Conservation (phyloP, 108 stramenopile genomes). For the Cyclotella kingstonii region DNA sequence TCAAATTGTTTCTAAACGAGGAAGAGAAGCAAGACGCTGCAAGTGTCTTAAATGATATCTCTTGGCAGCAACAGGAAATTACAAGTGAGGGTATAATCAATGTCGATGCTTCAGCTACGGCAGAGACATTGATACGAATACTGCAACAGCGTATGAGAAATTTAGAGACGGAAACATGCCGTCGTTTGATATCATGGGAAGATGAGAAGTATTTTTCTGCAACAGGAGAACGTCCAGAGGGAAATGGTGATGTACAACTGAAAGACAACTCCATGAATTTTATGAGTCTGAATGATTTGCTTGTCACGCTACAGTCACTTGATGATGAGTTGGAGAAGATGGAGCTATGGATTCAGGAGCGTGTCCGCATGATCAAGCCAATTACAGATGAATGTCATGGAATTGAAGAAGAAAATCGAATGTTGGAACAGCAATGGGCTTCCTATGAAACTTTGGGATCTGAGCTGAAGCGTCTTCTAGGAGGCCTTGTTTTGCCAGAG, state of each 20-base stretch:
- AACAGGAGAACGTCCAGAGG: slow-evolving; percentile 25
- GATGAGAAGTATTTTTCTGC: slow-evolving; percentile 82
- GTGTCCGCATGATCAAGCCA: slow-evolving; percentile 82
- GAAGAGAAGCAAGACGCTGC: slow-evolving; percentile 82
- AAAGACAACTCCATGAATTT: slow-evolving; percentile 61
- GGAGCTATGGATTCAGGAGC: slow-evolving; percentile 84
- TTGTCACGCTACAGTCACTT: slow-evolving; percentile 69
- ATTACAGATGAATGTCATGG: slow-evolving; percentile 86
- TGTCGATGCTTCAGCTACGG: slow-evolving; percentile 58
- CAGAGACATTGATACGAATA: slow-evolving; percentile 62
- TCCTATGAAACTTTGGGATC: slow-evolving; percentile 72
- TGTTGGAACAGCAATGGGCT: slow-evolving; percentile 89
- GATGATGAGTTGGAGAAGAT: slow-evolving; percentile 80
- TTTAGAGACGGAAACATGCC: slow-evolving; percentile 85
- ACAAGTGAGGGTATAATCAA: slow-evolving; percentile 48
- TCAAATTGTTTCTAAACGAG: slow-evolving; percentile 71
- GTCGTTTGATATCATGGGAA: slow-evolving; percentile 89
- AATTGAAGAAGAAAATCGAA: slow-evolving; percentile 89
- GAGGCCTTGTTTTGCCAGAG: slow-evolving; percentile 64
- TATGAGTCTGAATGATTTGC: slow-evolving; percentile 67
- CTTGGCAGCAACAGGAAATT: slow-evolving; percentile 52
- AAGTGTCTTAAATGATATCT: slow-evolving; percentile 72
- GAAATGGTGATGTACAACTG: slow-evolving; percentile 6
- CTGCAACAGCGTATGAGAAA: slow-evolving; percentile 83
- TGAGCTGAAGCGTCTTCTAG: slow-evolving; percentile 72